Evolutionary conservation across 805 yeast species (phyloP).

Genomic region (Starmerella gropengiesseri): DNA sequence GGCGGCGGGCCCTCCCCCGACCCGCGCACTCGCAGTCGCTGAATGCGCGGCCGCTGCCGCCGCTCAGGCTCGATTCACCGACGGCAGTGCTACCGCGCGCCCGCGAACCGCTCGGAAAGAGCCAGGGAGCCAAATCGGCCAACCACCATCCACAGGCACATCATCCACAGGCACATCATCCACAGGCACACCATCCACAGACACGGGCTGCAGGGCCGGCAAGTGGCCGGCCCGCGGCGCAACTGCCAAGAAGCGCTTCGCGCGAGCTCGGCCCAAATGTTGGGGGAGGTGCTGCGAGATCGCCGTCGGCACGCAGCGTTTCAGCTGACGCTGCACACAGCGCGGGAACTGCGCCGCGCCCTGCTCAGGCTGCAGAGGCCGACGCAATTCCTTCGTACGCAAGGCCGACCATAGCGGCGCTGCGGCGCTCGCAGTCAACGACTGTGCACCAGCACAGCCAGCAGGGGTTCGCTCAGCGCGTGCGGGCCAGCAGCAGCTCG

Average conservation of each 20-base stretch:
- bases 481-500: background rate
- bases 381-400: slow-evolving; percentile 20
- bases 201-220: background rate
- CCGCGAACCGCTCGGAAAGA: too few species aligned
- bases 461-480: background rate
- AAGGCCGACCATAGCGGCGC: slow-evolving; percentile 22
- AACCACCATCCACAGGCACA: background rate
- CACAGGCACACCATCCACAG: background rate
- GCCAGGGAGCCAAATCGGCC: background rate
- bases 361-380: background rate
- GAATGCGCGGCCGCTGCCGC: slow-evolving; percentile 1
- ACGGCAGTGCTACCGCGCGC: too few species aligned
- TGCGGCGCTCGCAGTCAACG: slow-evolving; percentile 19
- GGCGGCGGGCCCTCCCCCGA: background rate
- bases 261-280: too few species aligned
- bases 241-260: too few species aligned
- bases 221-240: background rate
- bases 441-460: background rate
- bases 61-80: slow-evolving; percentile 1
- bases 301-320: slow-evolving; percentile 1
- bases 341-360: background rate
- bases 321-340: slow-evolving; percentile 1
- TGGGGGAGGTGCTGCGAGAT: background rate
- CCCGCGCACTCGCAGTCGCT: background rate
- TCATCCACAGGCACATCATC: background rate